Conservation (phyloP, 768 basidiomycete species). For the Panaeolus cyanescens region DNA sequence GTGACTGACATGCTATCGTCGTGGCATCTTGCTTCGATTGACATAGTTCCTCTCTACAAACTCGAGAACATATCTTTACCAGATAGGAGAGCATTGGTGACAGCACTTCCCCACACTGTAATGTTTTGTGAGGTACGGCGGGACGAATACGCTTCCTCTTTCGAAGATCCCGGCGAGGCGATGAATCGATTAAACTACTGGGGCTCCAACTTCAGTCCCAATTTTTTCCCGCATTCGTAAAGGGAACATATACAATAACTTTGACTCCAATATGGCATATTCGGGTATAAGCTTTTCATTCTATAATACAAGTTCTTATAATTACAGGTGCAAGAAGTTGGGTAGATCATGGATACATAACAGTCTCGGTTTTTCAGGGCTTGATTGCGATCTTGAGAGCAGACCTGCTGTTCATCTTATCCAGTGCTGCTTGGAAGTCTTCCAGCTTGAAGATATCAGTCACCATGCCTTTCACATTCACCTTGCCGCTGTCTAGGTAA, state of each 20-base stretch:
- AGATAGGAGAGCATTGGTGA: background rate
- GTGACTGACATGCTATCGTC: background rate
- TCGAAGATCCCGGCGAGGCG: background rate
- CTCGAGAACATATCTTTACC: background rate
- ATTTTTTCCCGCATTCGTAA: background rate
- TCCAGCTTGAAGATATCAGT: constrained; percentile 67
- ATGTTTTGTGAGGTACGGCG: background rate
- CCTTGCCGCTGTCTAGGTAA: constrained; percentile 85
- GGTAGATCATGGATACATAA: background rate
- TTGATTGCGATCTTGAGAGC: constrained; percentile 65
- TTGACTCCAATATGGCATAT: too few species aligned
- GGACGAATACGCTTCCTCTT: background rate
- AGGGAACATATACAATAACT: background rate
- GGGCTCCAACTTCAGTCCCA: background rate
- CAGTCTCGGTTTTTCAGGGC: constrained; percentile 35
- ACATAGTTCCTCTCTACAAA: background rate
- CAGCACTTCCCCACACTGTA: background rate
- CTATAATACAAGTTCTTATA: background rate
- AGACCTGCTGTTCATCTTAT: constrained; percentile 69
- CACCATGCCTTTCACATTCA: constrained; percentile 77
- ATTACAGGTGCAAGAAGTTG: background rate
- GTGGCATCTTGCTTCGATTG: background rate
- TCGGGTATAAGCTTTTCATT: background rate
- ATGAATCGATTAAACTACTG: background rate
- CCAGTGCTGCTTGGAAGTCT: constrained; percentile 68